These are phyloP conservation scores for Pyracantha coccinea DNA, from an alignment of 331 rosid genomes.

Conservation along the genomic window DNA sequence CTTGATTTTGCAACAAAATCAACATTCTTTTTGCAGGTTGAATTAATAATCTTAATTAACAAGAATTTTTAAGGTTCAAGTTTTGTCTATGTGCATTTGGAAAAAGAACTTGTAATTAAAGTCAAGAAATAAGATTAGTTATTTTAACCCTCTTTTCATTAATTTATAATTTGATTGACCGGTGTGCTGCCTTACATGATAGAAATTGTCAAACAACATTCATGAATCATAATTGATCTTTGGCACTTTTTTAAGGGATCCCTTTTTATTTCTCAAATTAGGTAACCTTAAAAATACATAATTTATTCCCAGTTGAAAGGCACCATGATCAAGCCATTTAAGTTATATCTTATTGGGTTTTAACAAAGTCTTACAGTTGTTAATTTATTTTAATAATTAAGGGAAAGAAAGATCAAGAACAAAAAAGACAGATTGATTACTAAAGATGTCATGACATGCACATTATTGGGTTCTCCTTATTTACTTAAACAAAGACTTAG, in stretches of 20 bases:
- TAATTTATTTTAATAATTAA: not conserved
- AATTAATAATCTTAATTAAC: not conserved
- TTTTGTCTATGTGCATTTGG: not conserved
- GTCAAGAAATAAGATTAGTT: not conserved
- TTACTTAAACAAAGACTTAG: constrained; percentile 20
- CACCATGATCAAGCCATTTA: not conserved
- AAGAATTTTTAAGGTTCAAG: not conserved
- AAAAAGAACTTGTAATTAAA: not conserved
- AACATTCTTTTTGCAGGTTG: constrained; percentile 30
- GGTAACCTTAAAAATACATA: not conserved
- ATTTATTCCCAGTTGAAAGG: not conserved
- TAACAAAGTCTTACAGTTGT: not conserved
- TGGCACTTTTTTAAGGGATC: not conserved
- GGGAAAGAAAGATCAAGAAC: not conserved
- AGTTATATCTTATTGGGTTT: not conserved
- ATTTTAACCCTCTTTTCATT: not conserved
- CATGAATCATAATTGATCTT: not conserved
- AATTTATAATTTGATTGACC: not conserved
- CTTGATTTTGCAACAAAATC: constrained; percentile 7
- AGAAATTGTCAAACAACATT: constrained; percentile 1
- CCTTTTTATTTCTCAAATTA: not conserved
- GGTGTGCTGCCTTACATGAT: not conserved
- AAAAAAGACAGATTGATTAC: constrained; percentile 4
- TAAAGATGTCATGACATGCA: constrained; percentile 3
- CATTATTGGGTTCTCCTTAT: constrained; percentile 5